Base-by-base conservation (phyloP, 1,284 basidiomycete genomes). In the Ceratobasidium sp. region DNA sequence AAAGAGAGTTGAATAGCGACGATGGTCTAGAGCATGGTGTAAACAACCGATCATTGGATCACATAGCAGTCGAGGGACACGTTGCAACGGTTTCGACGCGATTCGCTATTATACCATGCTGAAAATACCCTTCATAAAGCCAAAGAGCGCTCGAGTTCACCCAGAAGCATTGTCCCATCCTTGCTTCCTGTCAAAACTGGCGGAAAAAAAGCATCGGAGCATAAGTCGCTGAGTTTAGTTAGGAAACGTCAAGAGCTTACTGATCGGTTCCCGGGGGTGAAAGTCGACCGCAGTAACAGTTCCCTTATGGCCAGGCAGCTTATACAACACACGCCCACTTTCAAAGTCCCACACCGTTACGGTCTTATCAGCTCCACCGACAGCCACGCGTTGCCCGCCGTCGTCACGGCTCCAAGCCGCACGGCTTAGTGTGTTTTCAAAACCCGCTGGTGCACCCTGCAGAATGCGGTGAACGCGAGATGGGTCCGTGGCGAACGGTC, bases 311-410 rank as follows among this genome's bases (percentile, higher is more conserved):
- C 95, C 95, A 46, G 95, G 94, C 64, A 97, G 84, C 91, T 96
- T 96, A 83, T 96, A 96, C 76, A 91, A 79, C 9, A 95, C 87
- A 77, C 89, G 90, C 14, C 87, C 89, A 75, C 86, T 93, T 76
- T 96, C 92, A 1, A 95, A 92, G 25, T 96, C 94, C 94, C 95
- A 97, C 33, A 98, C 90, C 69, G 92, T 94, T 40, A 97, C 93
- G 83, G 88, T 92, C 72, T 91, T 83, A 79, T 93, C 91, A 0
- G 91, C 91, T 46, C 91, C 91, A 49, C 91, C 91, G 0, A 92
- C 88, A 6, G 89, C 91, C 1, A 89, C 91, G 6, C 91, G 84
- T 64, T 83, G 82, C 0, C 91, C 91, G 23, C 84, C 86, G 74
- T 92, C 91, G 67, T 91, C 88, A 75, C 82, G 86, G 78, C 90